Base-by-base conservation (phyloP, 129 eudicot species). In the Glebionis coronaria region DNA sequence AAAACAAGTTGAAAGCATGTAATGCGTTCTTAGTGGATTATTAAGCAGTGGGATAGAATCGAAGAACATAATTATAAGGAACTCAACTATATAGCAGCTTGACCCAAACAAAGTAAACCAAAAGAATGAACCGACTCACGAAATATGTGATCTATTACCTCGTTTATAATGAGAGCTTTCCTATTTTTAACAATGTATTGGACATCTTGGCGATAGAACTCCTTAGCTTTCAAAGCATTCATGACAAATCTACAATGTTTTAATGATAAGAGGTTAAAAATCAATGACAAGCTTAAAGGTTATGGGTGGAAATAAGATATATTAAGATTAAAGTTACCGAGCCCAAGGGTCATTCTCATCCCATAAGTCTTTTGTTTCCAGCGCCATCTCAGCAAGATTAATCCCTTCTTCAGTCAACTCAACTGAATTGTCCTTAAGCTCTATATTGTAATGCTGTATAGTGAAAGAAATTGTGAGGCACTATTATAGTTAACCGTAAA, bases 331-430 rank as follows among this genome's bases (percentile, higher is more conserved):
- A 19, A 15, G 49, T 74, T 58, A 93, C 99, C 97, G 86, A 60
- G 99, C 99, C 99, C 99, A 94, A 58, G 97, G 99, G 82, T 94
- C 97, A 78, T 87, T 87, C 78, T 89, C 99, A 78, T 94, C 97
- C 99, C 99, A 89, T 6, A 94, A 74, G 68, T 94, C 99, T 61
- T 84, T 81, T 75, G 99, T 94, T 75, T 89, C 99, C 5, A 94
- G 80, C 57, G 97, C 99, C 95, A 82, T 79, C 86, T 94, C 99
- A 55, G 99, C 90, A 62, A 94, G 82, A 57, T 53, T 44, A 44
- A 94, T 94, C 62, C 97, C 99, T 72, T 82, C 95, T 76, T 94
- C 99, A 5, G 97, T 94, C 72, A 94, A 76, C 75, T 94, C 97
- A 56, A 94, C 99, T 23, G 99, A 86, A 59, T 94, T 82, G 70